phyloP scores from a whole-genome alignment of 805 yeast genomes.

The Lachancea thermotolerans region DNA sequence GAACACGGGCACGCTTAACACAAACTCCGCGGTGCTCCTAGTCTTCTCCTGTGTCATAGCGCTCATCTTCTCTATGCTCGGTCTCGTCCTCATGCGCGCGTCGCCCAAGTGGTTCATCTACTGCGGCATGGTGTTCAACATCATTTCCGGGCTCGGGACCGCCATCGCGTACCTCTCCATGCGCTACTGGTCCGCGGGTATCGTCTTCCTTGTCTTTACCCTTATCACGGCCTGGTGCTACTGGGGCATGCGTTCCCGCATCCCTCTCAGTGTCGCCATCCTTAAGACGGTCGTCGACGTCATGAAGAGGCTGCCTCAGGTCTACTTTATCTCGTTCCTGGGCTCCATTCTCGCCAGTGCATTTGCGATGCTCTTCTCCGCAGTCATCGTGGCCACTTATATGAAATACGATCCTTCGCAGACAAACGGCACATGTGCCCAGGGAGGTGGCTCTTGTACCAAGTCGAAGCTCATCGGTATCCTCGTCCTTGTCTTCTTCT shows the following conservation, averaged over 20 bases:
- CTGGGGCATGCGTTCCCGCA: conserved; percentile 63
- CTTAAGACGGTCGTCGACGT: conserved; percentile 70
- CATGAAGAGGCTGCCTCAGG: conserved; percentile 64
- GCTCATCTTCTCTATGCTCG: conserved; percentile 47
- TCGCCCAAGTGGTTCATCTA: conserved; percentile 63
- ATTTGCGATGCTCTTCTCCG: conserved; percentile 58
- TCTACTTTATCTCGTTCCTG: conserved; percentile 50
- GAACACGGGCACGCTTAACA: conserved; percentile 57
- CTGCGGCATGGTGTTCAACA: conserved; percentile 59
- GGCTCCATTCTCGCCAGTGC: conserved; percentile 57
- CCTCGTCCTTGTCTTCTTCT: conserved; percentile 66
- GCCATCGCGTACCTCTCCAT: conserved; percentile 65
- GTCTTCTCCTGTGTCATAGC: conserved; percentile 58
- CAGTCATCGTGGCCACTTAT: conserved; percentile 67
- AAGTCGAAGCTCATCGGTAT: conserved; percentile 59
- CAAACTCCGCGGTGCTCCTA: conserved; percentile 67
- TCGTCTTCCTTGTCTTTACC: conserved; percentile 64
- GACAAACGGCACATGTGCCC: conserved; percentile 45
- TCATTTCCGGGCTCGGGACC: conserved; percentile 65
- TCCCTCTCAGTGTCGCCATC: conserved; percentile 68
- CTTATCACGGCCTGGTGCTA: conserved; percentile 59
- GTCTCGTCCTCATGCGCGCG: conserved; percentile 55
- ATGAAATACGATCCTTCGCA: conserved; percentile 63
- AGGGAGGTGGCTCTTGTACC: conserved; percentile 48
- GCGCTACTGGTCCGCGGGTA: conserved; percentile 72